Evolutionary conservation across 2,329 filamentous ascomycete species (phyloP), one percentile per base, ranked within the genome.

Genomic region (Fusarium verrucosum): DNA sequence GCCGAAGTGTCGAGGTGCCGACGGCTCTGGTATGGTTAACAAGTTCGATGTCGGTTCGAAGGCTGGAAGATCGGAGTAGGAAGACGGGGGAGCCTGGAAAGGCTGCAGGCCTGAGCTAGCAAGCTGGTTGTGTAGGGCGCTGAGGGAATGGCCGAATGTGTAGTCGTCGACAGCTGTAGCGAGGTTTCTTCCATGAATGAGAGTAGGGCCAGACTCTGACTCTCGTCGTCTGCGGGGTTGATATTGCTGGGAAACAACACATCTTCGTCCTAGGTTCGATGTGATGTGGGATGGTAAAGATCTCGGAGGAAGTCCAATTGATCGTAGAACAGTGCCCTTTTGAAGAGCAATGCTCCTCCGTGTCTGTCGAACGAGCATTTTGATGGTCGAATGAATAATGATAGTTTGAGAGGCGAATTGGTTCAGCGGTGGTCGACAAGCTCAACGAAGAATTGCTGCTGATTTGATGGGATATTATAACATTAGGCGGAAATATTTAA

Each of bases 141-240:
- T 62, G 22, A 74, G 77, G 2, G 70, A 28, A 13, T 73, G 56
- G 6, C 50, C 69, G 30, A 77, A 66, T 16, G 72, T 73, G 59
- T 72, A 75, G 50, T 80, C 78, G 10, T 80, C 77, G 8, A 81
- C 76, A 4, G 78, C 78, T 6, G 79, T 81, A 32, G 79, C 79
- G 10, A 81, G 73, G 25, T 44, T 75, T 11, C 79, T 72, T 7
- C 72, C 72, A 7, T 75, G 72, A 7, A 35, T n/a, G 11, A 50
- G 40, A 8, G 50, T 55, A 32, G 58, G 50, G 38, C 57, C 55
- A 9, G 69, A 58, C 13, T 72, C 69, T 20, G 70, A 62, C n/a
- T 56, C 64, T 28, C 66, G 68, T n/a, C 72, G 69, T 20, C 68
- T 71, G 65, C 72, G 72, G 45, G 74, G 74, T 28, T 69, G 72